phyloP scores from a whole-genome alignment of 2,329 filamentous ascomycete species.

The Pseudocercospora musae region DNA sequence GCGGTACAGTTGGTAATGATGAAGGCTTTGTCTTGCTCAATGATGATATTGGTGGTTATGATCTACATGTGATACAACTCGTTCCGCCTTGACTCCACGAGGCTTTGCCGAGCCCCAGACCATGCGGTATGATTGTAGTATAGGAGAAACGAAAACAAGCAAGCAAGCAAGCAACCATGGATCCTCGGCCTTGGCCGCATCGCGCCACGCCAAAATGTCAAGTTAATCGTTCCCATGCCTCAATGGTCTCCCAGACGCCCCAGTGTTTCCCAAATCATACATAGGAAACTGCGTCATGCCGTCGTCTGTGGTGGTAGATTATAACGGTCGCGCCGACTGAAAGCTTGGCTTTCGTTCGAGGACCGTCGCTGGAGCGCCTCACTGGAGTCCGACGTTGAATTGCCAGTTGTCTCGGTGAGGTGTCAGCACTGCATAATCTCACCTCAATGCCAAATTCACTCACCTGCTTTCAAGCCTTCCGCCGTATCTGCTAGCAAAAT shows the following conservation, averaged over 20 bases:
- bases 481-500: constrained; percentile 91
- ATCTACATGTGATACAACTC: constrained; percentile 1
- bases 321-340: background rate
- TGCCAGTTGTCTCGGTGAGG: constrained; percentile 33
- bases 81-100: background rate
- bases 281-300: background rate
- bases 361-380: background rate
- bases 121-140: background rate
- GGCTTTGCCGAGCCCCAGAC: background rate
- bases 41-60: background rate
- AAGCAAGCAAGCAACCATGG: background rate
- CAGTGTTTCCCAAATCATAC: background rate
- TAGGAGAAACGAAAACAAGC: background rate
- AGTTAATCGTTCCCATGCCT: background rate
- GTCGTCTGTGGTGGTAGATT: background rate
- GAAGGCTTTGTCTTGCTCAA: background rate
- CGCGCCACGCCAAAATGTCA: background rate
- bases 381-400: constrained; percentile 32
- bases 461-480: constrained; percentile 84
- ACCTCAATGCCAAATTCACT: constrained; percentile 35
- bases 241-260: background rate
- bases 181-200: background rate
- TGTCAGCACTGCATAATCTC: constrained; percentile 6
- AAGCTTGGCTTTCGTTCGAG: constrained; percentile 16
- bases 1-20: no score